These are phyloP conservation scores for Crepidotus variabilis DNA, from an alignment of 768 basidiomycete genomes.

Conservation along the genomic window DNA sequence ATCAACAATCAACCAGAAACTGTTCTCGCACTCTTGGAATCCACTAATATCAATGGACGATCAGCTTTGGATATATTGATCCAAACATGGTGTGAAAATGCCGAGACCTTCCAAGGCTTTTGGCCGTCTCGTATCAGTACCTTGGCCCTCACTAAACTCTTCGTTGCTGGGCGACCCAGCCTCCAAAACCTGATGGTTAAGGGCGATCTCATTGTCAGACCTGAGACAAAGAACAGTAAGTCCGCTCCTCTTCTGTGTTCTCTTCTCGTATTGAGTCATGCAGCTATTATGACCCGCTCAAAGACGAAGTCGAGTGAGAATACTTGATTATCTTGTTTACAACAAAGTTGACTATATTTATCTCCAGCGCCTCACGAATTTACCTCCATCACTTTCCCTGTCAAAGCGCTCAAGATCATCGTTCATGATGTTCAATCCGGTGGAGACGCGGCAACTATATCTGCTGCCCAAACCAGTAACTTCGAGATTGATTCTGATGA, in stretches of 20 bases:
- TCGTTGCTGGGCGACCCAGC: conserved; percentile 59
- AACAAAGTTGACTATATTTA: conserved; percentile 29
- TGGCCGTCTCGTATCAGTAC: conserved; percentile 89
- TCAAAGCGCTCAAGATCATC: conserved; percentile 89
- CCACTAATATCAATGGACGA: conserved; percentile 53
- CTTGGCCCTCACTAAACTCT: conserved; percentile 75
- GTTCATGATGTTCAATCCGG: conserved; percentile 79
- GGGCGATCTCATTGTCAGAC: conserved; percentile 86
- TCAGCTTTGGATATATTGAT: conserved; percentile 85
- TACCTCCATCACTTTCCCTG: conserved; percentile 80
- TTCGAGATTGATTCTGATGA: conserved; percentile 73
- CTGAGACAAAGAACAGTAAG: conserved; percentile 79
- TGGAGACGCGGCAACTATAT: conserved; percentile 68
- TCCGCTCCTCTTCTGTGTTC: conserved; percentile 8
- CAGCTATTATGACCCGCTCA: conserved; percentile 97
- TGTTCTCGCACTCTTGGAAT: conserved; percentile 74
- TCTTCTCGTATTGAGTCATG: conserved; percentile 20
- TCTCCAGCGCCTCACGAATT: conserved; percentile 80
- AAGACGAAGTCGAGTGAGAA: conserved; percentile 72
- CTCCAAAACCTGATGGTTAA: conserved; percentile 74
- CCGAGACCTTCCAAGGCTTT: conserved; percentile 90
- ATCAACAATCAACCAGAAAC: conserved; percentile 83
- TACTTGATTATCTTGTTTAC: conserved; percentile 27
- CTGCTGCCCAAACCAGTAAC: conserved; percentile 48
- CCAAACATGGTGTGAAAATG: conserved; percentile 92